Evolutionary conservation across 2,329 filamentous ascomycete species (phyloP), one percentile per base, ranked within the genome.

Genomic region (Sporothrix variecibatus): DNA sequence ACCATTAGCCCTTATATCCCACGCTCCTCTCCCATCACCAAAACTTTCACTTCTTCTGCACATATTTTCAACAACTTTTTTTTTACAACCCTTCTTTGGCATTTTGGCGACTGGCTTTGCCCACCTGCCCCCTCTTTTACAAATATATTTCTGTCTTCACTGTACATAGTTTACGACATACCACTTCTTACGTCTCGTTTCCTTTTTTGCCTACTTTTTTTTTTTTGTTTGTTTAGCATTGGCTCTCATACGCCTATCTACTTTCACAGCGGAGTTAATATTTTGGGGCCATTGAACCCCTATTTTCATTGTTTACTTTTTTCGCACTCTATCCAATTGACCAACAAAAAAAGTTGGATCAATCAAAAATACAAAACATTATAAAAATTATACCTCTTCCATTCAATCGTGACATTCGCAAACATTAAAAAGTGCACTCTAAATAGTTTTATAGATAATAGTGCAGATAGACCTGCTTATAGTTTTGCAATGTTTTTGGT

Each of bases 41-140:
- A 20, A 23, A 53, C 26, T n/a, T 65, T 72, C 71, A 56, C 58
- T 72, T 72, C 31, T 67, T 58, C 43, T 68, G 65, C 65, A 68
- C 65, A 68, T 68, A 51, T 68, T 68, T 23, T 38, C 15, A 38
- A 17, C 62, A 26, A 56, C 51, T 7, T n/a, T 28, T 28, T 56
- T 28, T 26, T 67, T 46, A 15, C 23, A 28, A 56, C 51, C 9
- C 12, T 49, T 68, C 64, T 46, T 68, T 23, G 40, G 20, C 34
- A 28, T 23, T 43, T 65, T 68, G 43, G 26, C 6, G 23, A 51
- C 43, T 34, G 28, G 40, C 15, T 20, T 23, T 56, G 28, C n/a
- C 46, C 12, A 58, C 31, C 31, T 40, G 43, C 49, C 49, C 53
- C 23, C 28, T 49, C 43, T 46, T 53, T 40, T 49, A 40, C n/a